Base-by-base conservation (phyloP, 2,329 filamentous ascomycete species). In the Phialophora chinensis region DNA sequence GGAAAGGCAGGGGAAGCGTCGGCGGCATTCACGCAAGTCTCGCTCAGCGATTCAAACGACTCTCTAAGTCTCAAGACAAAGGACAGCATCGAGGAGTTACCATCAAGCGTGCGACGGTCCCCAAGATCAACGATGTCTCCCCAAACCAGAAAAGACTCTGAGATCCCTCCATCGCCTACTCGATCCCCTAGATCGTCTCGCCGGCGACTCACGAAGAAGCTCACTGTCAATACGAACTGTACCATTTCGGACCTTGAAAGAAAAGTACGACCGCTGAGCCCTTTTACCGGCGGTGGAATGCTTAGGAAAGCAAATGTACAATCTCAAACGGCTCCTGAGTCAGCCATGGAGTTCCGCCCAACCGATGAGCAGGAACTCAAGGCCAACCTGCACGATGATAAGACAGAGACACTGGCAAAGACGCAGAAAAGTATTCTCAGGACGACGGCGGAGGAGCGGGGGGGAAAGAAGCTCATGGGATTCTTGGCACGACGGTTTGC, bases 271-370 rank as follows among this genome's bases (percentile, higher is more conserved):
- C 69, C 70, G n/a, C 47, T 69, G 38, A 73, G 71, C 49, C 70
- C 71, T 6, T 73, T 73, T 54, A 72, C 62, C 4, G 63, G 64
- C 57, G 66, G 67, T 31, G 71, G 71, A 12, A 53, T 71, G 55
- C 67, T 73, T 56, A 63, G 71, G 65, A 69, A 66, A 56, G 63
- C 68, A 20, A 57, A 23, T 35, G 20, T 62, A n/a, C 27, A 11
- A 4, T 62, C 66, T 11, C 63, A 58, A 17, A 67, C 63, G 23
- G 67, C 62, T 3, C 68, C 69, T 54, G 59, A 63, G 12, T 33
- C 65, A 50, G 54, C 71, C 17, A 72, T 67, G n/a, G 68, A 67
- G 53, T 69, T 70, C 54, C 64, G 70, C n/a, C 70, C 68, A 14
- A 69, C 68, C 4, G 47, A 68, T 7, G 62, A 68, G 33, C 63